Conservation (phyloP, 164 flowering plant species). For the Tetrastigma voinierianum region DNA sequence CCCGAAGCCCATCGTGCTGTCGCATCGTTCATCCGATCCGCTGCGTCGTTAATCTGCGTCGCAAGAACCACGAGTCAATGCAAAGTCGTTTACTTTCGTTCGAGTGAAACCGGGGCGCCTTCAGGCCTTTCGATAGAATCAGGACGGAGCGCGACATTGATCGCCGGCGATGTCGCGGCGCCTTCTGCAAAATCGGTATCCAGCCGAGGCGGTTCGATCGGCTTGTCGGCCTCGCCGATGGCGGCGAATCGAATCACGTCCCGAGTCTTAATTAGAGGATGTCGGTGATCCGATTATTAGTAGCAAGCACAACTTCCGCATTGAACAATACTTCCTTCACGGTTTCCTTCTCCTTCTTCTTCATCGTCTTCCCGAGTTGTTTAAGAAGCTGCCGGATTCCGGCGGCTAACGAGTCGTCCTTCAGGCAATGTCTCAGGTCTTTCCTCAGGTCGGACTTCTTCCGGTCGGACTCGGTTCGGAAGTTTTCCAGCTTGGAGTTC, state of each 20-base stretch:
- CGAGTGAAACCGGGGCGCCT: slow-evolving; percentile 91
- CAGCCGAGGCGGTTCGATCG: too few species aligned
- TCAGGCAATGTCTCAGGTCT: slow-evolving; percentile 74
- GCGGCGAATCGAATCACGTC: too few species aligned
- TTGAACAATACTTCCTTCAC: slow-evolving; percentile 64
- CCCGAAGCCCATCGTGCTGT: slow-evolving; percentile 94
- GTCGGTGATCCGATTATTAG: slow-evolving; percentile 92
- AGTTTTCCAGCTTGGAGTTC: slow-evolving; percentile 54
- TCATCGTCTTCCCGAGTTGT: slow-evolving; percentile 72
- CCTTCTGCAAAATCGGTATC: too few species aligned
- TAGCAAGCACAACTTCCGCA: slow-evolving; percentile 83
- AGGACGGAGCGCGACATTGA: too few species aligned
- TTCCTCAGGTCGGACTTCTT: slow-evolving; percentile 78
- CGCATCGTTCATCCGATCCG: slow-evolving; percentile 91
- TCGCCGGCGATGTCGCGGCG: too few species aligned
- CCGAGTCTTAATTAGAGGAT: slow-evolving; percentile 66
- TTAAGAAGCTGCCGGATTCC: slow-evolving; percentile 90
- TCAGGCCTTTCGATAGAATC: slow-evolving; percentile 80
- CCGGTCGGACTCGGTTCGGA: slow-evolving; percentile 62
- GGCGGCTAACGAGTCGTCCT: too few species aligned
- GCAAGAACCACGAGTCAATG: slow-evolving; percentile 67
- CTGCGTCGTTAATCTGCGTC: slow-evolving; percentile 67
- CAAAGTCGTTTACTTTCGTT: slow-evolving; percentile 70
- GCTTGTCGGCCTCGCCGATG: too few species aligned
- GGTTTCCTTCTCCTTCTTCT: slow-evolving; percentile 87